These are phyloP conservation scores for Hyaloscypha variabilis DNA, from an alignment of 495 filamentous ascomycete species.

Conservation along the genomic window DNA sequence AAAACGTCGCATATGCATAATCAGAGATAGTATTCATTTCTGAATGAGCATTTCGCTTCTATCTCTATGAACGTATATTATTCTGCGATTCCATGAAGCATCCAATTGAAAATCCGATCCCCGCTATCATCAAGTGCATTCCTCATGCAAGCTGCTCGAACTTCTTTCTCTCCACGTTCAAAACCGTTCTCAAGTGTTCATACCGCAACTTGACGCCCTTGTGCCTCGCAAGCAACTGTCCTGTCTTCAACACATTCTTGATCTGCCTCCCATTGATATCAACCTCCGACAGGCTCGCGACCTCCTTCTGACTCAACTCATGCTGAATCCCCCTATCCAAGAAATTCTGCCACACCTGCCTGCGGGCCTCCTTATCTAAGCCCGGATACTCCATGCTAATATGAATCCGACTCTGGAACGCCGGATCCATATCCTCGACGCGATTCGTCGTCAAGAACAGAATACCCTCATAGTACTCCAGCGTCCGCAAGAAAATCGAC, in stretches of 20 bases:
- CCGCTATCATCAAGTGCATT: background rate
- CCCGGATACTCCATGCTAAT: conserved; percentile 24
- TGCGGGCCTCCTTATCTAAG: conserved; percentile 15
- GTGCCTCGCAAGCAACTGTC: conserved; percentile 24
- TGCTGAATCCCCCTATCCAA: conserved; percentile 15
- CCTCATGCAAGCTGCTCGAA: background rate
- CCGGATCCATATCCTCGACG: conserved; percentile 27
- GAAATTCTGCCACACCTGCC: conserved; percentile 26
- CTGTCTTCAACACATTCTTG: conserved; percentile 32
- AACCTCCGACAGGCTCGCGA: conserved; percentile 18
- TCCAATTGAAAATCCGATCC: too few species aligned
- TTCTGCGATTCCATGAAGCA: too few species aligned
- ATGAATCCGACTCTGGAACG: conserved; percentile 29
- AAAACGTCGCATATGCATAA: too few species aligned
- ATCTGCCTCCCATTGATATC: conserved; percentile 32
- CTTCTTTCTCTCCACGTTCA: conserved; percentile 23
- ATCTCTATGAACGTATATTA: too few species aligned
- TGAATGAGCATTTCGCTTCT: too few species aligned
- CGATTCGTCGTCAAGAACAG: conserved; percentile 30
- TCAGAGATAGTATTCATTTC: too few species aligned
- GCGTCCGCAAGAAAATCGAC: conserved; percentile 30
- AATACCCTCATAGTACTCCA: conserved; percentile 32
- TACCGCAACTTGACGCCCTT: conserved; percentile 16
- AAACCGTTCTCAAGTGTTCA: conserved; percentile 24
- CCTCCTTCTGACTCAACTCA: conserved; percentile 17